Evolutionary conservation across 208 protist genomes (phyloP), one percentile per base, ranked within the genome.

Genomic region (Strigomonas culicis): DNA sequence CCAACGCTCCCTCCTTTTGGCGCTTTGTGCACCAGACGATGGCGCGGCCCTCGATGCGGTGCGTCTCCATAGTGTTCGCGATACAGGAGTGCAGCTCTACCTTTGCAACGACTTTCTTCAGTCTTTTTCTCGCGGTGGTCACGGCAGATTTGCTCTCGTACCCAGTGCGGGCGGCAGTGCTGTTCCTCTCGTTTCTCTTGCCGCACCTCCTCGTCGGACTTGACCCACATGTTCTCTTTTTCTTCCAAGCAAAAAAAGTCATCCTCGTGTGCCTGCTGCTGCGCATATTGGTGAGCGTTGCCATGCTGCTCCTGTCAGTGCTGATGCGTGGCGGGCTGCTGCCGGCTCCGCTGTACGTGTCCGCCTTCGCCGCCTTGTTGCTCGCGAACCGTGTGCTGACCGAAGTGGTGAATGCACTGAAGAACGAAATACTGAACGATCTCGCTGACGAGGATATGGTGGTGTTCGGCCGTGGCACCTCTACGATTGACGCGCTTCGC

Each of bases 391-490:
- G 73, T 25, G 36, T 70, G 15, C 27, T 76, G 31, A 22, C 63
- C 1, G 69, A 72, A 11, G 25, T 25, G 1, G 17, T 66, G 17
- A 19, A 44, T 6, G 53, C 52, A 11, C 4, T 74, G 46, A 50
- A 70, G 6, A 43, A 68, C 3, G 24, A 65, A 4, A 64, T 67
- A 4, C 51, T 73, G 24, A 64, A 64, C 10, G 73, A 80, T 27
- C 73, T 83, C 36, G 65, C 72, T 0, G 78, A 90, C 41, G 84
- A 90, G 51, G 84, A 90, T 57, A 62, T 71, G 19, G 66, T 87
- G 32, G 72, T 90, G 7, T 90, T 87, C 59, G 71, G 66, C n/a
- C 64, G 80, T 2, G 28, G 41, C 28, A 27, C 67, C 1, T 44
- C 72, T 0, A 70, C 75, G 68, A 51, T 55, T 30, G n/a, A 47